phyloP scores from a whole-genome alignment of 176 grass and related monocot species.

The Phragmites australis region DNA sequence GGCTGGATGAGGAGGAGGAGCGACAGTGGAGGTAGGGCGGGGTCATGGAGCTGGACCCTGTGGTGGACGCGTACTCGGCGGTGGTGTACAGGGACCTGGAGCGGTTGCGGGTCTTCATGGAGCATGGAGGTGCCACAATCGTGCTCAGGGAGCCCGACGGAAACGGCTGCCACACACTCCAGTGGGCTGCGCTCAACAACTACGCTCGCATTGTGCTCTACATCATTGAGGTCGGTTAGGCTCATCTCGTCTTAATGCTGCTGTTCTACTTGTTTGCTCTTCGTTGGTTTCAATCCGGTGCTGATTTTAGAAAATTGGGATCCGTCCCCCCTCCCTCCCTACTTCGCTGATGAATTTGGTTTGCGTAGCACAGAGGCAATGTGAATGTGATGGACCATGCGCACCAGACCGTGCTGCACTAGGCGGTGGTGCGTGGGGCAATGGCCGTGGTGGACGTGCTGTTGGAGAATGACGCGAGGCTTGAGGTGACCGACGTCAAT shows the following conservation, averaged over 20 bases:
- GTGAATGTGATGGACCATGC: conserved; percentile 69
- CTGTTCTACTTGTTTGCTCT: neutral
- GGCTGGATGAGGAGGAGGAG: neutral
- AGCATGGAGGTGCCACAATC: conserved; percentile 26
- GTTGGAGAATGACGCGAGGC: conserved; percentile 64
- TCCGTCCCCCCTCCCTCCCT: neutral
- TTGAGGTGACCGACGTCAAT: conserved; percentile 66
- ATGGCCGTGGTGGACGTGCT: conserved; percentile 65
- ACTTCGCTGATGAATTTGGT: neutral
- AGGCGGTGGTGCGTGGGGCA: conserved; percentile 81
- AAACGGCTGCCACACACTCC: conserved; percentile 87
- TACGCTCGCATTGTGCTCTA: conserved; percentile 72
- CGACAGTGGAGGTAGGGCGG: neutral
- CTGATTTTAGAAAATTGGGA: neutral
- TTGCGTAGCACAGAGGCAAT: conserved; percentile 64
- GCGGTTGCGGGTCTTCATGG: conserved; percentile 69
- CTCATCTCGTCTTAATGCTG: neutral
- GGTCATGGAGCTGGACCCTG: conserved; percentile 34
- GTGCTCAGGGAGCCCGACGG: conserved; percentile 64
- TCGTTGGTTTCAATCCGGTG: neutral
- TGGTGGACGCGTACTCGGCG: conserved; percentile 73
- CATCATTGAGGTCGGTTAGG: conserved; percentile 64
- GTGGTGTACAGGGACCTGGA: conserved; percentile 89
- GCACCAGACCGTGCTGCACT: conserved; percentile 85
- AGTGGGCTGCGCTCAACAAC: conserved; percentile 96